Evolutionary conservation across 371 early-diverging fungal species (phyloP).

Genomic region (Catenaria anguillulae): DNA sequence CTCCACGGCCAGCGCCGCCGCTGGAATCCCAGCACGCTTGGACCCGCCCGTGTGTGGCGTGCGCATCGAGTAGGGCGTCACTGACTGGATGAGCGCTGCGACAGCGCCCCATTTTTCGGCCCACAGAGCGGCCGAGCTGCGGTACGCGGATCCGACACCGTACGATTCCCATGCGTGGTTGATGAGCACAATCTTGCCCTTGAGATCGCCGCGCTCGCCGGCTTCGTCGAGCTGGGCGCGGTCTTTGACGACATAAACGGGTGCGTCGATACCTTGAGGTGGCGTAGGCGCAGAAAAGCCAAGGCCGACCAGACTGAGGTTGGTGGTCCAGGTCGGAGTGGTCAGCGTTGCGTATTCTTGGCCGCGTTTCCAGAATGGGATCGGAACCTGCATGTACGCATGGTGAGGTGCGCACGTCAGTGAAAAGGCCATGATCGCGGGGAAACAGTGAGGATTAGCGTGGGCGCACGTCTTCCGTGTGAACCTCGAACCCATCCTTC

Average conservation of each 20-base stretch:
- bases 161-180: conserved; percentile 24
- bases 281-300: conserved; percentile 31
- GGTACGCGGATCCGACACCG: conserved; percentile 14
- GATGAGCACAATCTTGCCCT: conserved; percentile 32
- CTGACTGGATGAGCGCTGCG: conserved; percentile 33
- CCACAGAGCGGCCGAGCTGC: conserved; percentile 23
- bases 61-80: conserved; percentile 26
- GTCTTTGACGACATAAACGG: conserved; percentile 25
- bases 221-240: conserved; percentile 24
- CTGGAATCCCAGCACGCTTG: conserved; percentile 27
- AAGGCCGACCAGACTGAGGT: conserved; percentile 31
- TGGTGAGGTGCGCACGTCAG: no score
- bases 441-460: no score
- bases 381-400: background rate
- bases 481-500: conserved; percentile 23
- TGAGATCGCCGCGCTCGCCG: conserved; percentile 19
- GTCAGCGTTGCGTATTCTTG: conserved; percentile 30
- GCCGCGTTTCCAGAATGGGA: conserved; percentile 30
- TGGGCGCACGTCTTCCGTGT: no score
- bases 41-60: conserved; percentile 32
- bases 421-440: background rate
- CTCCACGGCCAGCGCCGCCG: conserved; percentile 32
- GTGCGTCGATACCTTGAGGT: conserved; percentile 26
- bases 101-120: conserved; percentile 29
- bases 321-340: conserved; percentile 26